phyloP scores from a whole-genome alignment of 1,284 basidiomycete genomes.

The Volvariella volvacea region DNA sequence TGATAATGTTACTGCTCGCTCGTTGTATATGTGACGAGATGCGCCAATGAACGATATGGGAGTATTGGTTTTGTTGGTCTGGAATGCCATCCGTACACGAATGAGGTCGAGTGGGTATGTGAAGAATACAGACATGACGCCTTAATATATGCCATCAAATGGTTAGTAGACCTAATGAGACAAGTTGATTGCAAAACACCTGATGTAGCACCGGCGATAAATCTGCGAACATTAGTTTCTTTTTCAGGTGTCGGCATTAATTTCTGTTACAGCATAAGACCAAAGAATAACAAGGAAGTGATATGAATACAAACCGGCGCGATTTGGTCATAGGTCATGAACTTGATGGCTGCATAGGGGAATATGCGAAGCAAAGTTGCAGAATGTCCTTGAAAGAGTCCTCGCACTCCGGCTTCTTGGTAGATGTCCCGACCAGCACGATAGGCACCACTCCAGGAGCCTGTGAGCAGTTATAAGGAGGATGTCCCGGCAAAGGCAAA shows the following conservation, averaged over 20 bases:
- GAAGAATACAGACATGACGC: conserved; percentile 82
- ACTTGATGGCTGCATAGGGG: conserved; percentile 97
- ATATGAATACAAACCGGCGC: conserved; percentile 57
- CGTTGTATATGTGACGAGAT: conserved; percentile 65
- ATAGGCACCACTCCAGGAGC: conserved; percentile 82
- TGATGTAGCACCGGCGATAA: conserved; percentile 83
- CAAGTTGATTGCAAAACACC: conserved; percentile 40
- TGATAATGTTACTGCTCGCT: conserved; percentile 39
- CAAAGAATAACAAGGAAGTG: not conserved
- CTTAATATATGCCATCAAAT: conserved; percentile 29
- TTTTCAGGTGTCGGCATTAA: conserved; percentile 81
- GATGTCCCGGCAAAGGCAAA: conserved; percentile 3
- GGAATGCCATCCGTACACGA: conserved; percentile 91
- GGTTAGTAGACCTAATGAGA: not conserved
- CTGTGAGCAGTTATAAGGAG: conserved; percentile 30
- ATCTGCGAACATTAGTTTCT: conserved; percentile 81
- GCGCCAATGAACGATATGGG: conserved; percentile 50
- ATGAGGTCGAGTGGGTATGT: conserved; percentile 96
- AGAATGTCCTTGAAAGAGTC: conserved; percentile 93
- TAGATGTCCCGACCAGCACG: conserved; percentile 82
- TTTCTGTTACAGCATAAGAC: conserved; percentile 25
- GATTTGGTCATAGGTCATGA: conserved; percentile 93
- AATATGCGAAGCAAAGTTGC: conserved; percentile 84
- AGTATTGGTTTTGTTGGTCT: conserved; percentile 45
- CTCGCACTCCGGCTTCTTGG: conserved; percentile 62